Evolutionary conservation across 345 rosid genomes (phyloP).

Genomic region (Trapa incisa): DNA sequence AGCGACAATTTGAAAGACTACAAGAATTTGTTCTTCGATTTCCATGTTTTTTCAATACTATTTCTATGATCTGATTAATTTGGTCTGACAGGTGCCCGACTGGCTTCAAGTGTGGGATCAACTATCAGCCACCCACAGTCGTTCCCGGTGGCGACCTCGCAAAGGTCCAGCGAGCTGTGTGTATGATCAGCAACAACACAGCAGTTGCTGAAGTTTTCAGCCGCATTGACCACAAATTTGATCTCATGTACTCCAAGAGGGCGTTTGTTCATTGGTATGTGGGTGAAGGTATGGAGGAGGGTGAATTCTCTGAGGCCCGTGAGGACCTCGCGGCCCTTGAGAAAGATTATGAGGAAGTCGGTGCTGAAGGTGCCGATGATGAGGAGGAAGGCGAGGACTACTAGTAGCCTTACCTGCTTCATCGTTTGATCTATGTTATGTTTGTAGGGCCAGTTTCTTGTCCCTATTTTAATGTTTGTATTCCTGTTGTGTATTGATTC

Average conservation of each 20-base stretch:
- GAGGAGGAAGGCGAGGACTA: conserved; percentile 53
- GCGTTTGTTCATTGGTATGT: conserved; percentile 69
- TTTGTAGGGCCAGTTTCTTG: too few species aligned
- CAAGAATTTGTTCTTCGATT: too few species aligned
- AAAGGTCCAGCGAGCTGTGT: conserved; percentile 52
- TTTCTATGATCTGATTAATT: conserved; percentile 2
- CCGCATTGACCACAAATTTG: conserved; percentile 55
- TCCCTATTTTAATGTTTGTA: too few species aligned
- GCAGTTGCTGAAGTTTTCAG: conserved; percentile 61
- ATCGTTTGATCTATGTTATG: too few species aligned
- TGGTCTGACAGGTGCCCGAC: conserved; percentile 42
- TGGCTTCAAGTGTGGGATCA: conserved; percentile 59
- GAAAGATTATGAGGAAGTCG: conserved; percentile 54
- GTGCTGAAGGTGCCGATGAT: conserved; percentile 51
- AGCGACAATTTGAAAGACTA: too few species aligned
- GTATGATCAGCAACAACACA: conserved; percentile 66
- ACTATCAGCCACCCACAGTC: conserved; percentile 55
- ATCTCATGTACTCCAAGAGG: conserved; percentile 58
- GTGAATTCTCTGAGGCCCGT: conserved; percentile 61
- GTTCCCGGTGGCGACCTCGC: conserved; percentile 63
- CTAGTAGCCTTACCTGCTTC: conserved; percentile 5
- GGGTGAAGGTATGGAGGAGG: conserved; percentile 68
- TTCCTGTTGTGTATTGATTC: too few species aligned
- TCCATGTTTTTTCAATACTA: background rate
- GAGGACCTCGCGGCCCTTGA: conserved; percentile 44